These are phyloP conservation scores for Acacia concinna DNA, from an alignment of 331 rosid genomes.

Conservation along the genomic window DNA sequence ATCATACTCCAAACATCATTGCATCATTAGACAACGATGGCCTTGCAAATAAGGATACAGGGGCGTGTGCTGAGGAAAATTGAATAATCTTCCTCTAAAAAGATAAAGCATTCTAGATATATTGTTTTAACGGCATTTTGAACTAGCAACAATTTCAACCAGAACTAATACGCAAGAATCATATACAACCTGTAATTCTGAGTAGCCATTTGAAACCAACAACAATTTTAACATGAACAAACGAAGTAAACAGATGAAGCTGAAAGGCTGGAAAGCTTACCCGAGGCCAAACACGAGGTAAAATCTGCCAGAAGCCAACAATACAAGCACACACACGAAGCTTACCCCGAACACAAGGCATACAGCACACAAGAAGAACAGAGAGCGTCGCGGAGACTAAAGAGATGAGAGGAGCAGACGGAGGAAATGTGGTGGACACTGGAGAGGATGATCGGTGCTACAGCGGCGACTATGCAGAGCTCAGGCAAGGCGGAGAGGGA, in stretches of 20 bases:
- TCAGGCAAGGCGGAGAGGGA: background rate
- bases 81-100: constrained; percentile 9
- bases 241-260: background rate
- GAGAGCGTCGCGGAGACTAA: background rate
- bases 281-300: background rate
- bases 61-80: constrained; percentile 78
- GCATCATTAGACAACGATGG: constrained; percentile 75
- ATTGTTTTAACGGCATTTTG: background rate
- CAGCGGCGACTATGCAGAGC: background rate
- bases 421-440: background rate
- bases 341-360: background rate
- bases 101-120: background rate
- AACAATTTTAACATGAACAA: background rate
- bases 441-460: background rate
- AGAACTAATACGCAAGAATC: background rate
- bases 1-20: constrained; percentile 75
- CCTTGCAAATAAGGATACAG: constrained; percentile 86
- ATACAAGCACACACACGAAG: background rate
- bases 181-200: background rate
- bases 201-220: background rate
- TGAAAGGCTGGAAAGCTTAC: background rate
- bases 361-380: background rate
- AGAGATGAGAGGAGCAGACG: background rate
- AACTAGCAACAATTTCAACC: background rate
- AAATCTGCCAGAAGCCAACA: background rate